Percentiles rank a stretch among this genome's conserved stretches.
phyloP scores from a whole-genome alignment of 345 rosid species.

The Salix caprea region DNA sequence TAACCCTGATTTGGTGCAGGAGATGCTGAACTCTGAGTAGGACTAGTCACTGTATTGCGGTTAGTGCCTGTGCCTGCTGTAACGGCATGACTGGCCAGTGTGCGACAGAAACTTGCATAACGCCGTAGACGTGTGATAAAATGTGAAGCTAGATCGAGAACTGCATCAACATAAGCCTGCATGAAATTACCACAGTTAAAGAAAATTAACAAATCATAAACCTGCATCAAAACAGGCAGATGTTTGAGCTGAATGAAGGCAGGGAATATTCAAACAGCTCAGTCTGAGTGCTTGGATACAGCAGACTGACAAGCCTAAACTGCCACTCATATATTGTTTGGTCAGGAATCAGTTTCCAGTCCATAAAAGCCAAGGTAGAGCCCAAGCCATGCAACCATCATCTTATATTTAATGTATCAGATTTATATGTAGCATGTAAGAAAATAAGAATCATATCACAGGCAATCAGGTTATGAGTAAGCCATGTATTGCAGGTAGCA shows the following conservation, averaged over 20 bases:
- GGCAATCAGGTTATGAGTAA: not conserved
- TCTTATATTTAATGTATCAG: not conserved
- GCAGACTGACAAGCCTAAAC: not conserved
- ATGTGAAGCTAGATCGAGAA: conserved; percentile 98
- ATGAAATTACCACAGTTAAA: conserved; percentile 17
- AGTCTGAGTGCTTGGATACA: not conserved
- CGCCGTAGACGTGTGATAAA: conserved; percentile 95
- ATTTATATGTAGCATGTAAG: not conserved
- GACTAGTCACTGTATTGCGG: conserved; percentile 76
- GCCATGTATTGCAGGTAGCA: not conserved
- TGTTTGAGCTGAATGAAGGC: not conserved
- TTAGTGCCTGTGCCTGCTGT: conserved; percentile 86
- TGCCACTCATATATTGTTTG: not conserved
- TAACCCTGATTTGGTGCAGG: conserved; percentile 75
- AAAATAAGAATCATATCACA: not conserved
- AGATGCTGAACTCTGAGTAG: conserved; percentile 78
- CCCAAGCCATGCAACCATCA: not conserved
- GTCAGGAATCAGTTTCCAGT: not conserved
- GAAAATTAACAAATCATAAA: conserved; percentile 4
- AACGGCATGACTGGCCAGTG: conserved; percentile 95
- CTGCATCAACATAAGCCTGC: conserved; percentile 99
- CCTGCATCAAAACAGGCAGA: not conserved
- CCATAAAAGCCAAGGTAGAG: not conserved
- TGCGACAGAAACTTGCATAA: conserved; percentile 98
- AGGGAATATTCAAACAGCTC: not conserved